phyloP scores from a whole-genome alignment of 2,329 filamentous ascomycete species.

The Venturia aucupariae region DNA sequence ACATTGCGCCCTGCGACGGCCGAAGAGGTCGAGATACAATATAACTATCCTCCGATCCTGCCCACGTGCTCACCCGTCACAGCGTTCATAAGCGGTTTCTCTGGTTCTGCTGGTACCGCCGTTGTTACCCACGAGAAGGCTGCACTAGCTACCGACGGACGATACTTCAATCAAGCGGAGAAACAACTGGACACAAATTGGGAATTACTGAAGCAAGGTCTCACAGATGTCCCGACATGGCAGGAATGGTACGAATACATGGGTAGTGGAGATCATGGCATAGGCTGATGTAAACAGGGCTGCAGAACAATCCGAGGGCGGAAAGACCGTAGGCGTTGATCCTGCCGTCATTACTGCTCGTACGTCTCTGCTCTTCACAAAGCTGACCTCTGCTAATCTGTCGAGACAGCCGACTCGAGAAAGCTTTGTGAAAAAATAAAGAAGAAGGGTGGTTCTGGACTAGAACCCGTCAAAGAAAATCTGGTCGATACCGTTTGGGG shows the following conservation, averaged over 20 bases:
- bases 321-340: slow-evolving; percentile 85
- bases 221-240: slow-evolving; percentile 93
- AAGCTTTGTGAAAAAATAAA: slow-evolving; percentile 80
- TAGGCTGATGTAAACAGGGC: slow-evolving; percentile 35
- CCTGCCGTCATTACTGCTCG: slow-evolving; percentile 71
- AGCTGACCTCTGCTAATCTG: slow-evolving; percentile 21
- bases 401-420: slow-evolving; percentile 46
- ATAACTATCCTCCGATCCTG: background rate
- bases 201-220: slow-evolving; percentile 82
- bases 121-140: slow-evolving; percentile 81
- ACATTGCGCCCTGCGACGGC: slow-evolving; percentile 91
- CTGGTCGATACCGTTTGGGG: slow-evolving; percentile 90
- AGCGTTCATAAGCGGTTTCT: slow-evolving; percentile 88
- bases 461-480: slow-evolving; percentile 70
- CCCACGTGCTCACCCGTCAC: slow-evolving; percentile 20
- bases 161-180: slow-evolving; percentile 94
- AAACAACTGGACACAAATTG: slow-evolving; percentile 90
- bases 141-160: slow-evolving; percentile 84
- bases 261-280: background rate
- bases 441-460: slow-evolving; percentile 69
- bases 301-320: slow-evolving; percentile 73
- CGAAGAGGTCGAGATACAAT: slow-evolving; percentile 50
- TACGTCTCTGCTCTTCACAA: slow-evolving; percentile 35
- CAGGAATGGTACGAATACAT: slow-evolving; percentile 67
- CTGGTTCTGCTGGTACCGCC: slow-evolving; percentile 87